A percentile compares a stretch with the other conserved stretches of the same genome.
These are phyloP conservation scores for Termitomyces sp. DNA, from an alignment of 768 basidiomycete species.

Conservation along the genomic window DNA sequence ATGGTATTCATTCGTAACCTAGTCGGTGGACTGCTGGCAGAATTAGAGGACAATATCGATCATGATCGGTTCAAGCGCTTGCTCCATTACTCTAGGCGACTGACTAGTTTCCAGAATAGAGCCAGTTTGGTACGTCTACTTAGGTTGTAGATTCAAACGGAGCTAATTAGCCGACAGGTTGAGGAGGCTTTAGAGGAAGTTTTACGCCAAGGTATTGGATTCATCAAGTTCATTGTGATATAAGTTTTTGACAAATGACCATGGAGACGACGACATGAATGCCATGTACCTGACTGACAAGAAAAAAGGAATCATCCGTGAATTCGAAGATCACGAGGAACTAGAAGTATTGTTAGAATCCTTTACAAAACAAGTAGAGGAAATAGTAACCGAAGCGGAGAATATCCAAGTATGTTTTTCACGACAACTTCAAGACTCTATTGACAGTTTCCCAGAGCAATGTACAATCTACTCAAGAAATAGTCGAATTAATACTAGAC, in stretches of 20 bases:
- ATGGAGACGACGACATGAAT: conserved; percentile 86
- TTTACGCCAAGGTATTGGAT: conserved; percentile 68
- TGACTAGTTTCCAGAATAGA: conserved; percentile 87
- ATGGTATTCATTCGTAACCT: conserved; percentile 92
- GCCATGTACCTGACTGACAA: conserved; percentile 96
- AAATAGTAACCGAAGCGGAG: conserved; percentile 91
- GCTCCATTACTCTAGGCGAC: conserved; percentile 86
- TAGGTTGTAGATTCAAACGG: neutral
- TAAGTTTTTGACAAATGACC: conserved; percentile 1
- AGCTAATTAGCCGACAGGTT: conserved; percentile 45
- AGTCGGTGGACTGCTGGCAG: conserved; percentile 85
- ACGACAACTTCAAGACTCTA: neutral
- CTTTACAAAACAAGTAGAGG: conserved; percentile 94
- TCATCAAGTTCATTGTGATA: neutral
- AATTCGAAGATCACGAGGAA: conserved; percentile 83
- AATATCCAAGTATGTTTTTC: conserved; percentile 62
- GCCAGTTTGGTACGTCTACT: conserved; percentile 63
- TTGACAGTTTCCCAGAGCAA: conserved; percentile 55
- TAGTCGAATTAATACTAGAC: conserved; percentile 94
- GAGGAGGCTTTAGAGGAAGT: conserved; percentile 91
- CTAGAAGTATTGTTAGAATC: conserved; percentile 91
- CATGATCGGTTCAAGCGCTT: conserved; percentile 91
- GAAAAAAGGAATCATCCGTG: conserved; percentile 56
- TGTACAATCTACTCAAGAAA: conserved; percentile 96
- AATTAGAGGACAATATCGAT: conserved; percentile 94